Percentiles rank a stretch among this genome's conserved stretches.
phyloP scores from a whole-genome alignment of 805 yeast species.

The Hanseniaspora vineae region DNA sequence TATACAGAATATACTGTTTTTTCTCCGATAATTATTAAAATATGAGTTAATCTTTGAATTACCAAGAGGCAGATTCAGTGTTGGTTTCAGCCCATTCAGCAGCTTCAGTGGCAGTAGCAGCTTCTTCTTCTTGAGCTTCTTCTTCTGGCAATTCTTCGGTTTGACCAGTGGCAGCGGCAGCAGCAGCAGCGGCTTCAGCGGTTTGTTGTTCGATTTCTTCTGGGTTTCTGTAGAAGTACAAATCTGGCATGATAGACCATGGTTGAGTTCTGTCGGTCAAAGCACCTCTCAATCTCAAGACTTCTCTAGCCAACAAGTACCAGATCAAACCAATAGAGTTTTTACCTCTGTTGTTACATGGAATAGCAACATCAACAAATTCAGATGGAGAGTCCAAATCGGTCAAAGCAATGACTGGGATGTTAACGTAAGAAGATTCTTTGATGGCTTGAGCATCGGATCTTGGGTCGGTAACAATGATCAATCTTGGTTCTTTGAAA shows the following conservation, averaged over 20 bases:
- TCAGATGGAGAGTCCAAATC: conserved; percentile 99
- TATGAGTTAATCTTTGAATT: conserved; percentile 9
- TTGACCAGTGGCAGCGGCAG: conserved; percentile 35
- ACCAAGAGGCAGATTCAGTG: conserved; percentile 24
- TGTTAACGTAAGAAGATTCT: conserved; percentile 99
- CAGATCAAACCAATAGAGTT: conserved; percentile 99
- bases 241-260: conserved; percentile 99
- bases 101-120: conserved; percentile 18
- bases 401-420: conserved; percentile 97
- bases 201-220: conserved; percentile 86
- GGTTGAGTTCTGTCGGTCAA: conserved; percentile 90
- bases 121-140: conserved; percentile 11
- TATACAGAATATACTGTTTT: background rate
- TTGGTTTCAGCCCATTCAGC: conserved; percentile 10
- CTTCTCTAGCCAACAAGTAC: conserved; percentile 99
- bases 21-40: background rate
- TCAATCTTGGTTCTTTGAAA: conserved; percentile 99
- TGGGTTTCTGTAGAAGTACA: conserved; percentile 99
- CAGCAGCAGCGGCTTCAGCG: conserved; percentile 55
- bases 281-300: conserved; percentile 96
- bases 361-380: conserved; percentile 98
- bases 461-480: conserved; percentile 99
- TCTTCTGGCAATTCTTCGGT: conserved; percentile 53
- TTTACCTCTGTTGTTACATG: conserved; percentile 99
- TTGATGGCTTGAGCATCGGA: conserved; percentile 99